phyloP scores from a whole-genome alignment of 257 asterid genomes.

The Nicotiana undulata region DNA sequence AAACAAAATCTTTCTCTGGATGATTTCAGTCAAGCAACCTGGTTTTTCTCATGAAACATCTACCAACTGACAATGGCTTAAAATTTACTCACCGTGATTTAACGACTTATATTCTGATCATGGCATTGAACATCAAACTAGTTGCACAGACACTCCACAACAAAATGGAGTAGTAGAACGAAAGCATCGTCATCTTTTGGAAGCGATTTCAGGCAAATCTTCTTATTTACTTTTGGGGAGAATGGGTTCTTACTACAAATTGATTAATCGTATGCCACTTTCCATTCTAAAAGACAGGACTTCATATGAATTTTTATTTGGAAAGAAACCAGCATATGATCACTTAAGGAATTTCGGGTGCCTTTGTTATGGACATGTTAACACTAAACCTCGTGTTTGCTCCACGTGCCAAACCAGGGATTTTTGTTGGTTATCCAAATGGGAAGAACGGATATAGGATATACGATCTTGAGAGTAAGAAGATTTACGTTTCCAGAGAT shows the following conservation, averaged over 20 bases:
- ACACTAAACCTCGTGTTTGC: not conserved
- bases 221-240: not conserved
- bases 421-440: not conserved
- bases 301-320: not conserved
- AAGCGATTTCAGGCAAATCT: not conserved
- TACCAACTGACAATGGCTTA: not conserved
- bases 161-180: not conserved
- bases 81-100: not conserved
- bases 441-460: not conserved
- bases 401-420: not conserved
- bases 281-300: not conserved
- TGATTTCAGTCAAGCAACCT: not conserved
- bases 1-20: not conserved
- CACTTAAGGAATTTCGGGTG: not conserved
- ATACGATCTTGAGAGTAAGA: not conserved
- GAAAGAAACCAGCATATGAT: not conserved
- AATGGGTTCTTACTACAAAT: not conserved
- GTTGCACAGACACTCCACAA: not conserved
- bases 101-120: not conserved
- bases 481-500: not conserved
- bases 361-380: not conserved
- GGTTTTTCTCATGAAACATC: not conserved
- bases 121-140: not conserved
- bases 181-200: not conserved
- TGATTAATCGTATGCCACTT: not conserved